These are phyloP conservation scores for Hypoxylon sp. DNA, from an alignment of 2,329 filamentous ascomycete genomes.

Conservation along the genomic window DNA sequence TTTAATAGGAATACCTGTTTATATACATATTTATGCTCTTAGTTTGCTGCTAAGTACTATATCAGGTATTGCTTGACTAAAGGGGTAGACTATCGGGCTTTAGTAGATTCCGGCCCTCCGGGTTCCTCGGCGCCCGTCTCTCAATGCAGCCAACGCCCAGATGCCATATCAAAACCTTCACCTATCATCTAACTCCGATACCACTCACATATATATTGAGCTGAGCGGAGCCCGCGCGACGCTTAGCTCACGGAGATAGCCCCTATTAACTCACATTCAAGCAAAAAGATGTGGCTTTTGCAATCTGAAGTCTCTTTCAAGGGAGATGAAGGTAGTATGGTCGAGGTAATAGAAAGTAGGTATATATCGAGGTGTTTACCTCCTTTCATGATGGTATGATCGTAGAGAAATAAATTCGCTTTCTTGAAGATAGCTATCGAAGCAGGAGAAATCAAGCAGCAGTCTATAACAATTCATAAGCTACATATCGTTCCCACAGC, in stretches of 20 bases:
- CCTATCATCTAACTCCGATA: conserved; percentile 17
- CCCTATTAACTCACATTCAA: background rate
- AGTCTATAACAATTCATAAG: background rate
- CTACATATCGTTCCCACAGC: background rate
- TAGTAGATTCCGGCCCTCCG: background rate
- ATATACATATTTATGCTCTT: background rate
- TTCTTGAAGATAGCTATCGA: background rate
- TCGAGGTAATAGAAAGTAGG: background rate
- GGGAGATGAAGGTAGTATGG: background rate
- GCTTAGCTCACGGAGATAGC: conserved; percentile 8
- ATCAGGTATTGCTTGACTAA: background rate
- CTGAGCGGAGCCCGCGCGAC: background rate
- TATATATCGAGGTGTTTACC: background rate
- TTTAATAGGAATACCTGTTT: background rate
- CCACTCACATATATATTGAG: background rate
- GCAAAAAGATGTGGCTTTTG: background rate
- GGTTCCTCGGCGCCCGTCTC: conserved; percentile 26
- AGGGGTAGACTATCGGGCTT: background rate
- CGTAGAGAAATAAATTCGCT: background rate
- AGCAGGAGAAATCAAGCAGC: background rate
- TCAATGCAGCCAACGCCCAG: background rate
- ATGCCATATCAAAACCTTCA: background rate
- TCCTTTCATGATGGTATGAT: background rate
- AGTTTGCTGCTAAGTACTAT: background rate
- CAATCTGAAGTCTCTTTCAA: background rate